Percentiles rank a stretch among this genome's conserved stretches.
phyloP scores from a whole-genome alignment of 208 protist species.

The Leishmania aethiopica region DNA sequence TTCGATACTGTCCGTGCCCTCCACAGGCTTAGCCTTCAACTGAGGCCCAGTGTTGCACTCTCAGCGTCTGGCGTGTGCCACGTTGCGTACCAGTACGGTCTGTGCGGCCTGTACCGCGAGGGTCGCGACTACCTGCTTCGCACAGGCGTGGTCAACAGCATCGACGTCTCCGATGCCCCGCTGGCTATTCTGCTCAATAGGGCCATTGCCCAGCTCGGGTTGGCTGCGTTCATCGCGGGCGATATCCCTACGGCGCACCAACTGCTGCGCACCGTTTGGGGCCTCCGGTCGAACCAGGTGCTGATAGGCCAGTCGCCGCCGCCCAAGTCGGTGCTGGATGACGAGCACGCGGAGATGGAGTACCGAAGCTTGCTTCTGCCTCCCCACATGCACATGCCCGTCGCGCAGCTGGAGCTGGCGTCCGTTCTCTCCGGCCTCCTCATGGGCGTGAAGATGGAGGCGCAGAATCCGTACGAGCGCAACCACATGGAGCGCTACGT shows the following conservation, averaged over 20 bases:
- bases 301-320: slow-evolving; percentile 66
- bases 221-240: slow-evolving; percentile 75
- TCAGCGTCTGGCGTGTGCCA: slow-evolving; percentile 45
- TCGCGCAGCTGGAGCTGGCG: slow-evolving; percentile 72
- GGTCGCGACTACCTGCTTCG: slow-evolving; percentile 78
- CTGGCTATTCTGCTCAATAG: slow-evolving; percentile 82
- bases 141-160: slow-evolving; percentile 44
- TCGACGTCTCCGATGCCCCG: slow-evolving; percentile 25
- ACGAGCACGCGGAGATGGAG: slow-evolving; percentile 55
- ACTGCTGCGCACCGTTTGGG: slow-evolving; percentile 67
- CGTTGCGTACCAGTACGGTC: slow-evolving; percentile 81
- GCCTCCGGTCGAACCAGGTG: slow-evolving; percentile 51
- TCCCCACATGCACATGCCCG: slow-evolving; percentile 61
- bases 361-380: slow-evolving; percentile 67
- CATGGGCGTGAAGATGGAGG: slow-evolving; percentile 72
- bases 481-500: slow-evolving; percentile 74
- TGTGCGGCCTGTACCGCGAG: slow-evolving; percentile 71
- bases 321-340: slow-evolving; percentile 35
- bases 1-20: slow-evolving; percentile 63
- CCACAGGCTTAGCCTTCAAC: slow-evolving; percentile 41
- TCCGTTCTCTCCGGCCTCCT: slow-evolving; percentile 79
- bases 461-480: slow-evolving; percentile 80
- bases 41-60: slow-evolving; percentile 31
- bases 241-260: slow-evolving; percentile 68
- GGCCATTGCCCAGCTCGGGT: slow-evolving; percentile 78